Conservation (phyloP, 176 grass and related monocot genomes). For the Phoenix roebelenii region DNA sequence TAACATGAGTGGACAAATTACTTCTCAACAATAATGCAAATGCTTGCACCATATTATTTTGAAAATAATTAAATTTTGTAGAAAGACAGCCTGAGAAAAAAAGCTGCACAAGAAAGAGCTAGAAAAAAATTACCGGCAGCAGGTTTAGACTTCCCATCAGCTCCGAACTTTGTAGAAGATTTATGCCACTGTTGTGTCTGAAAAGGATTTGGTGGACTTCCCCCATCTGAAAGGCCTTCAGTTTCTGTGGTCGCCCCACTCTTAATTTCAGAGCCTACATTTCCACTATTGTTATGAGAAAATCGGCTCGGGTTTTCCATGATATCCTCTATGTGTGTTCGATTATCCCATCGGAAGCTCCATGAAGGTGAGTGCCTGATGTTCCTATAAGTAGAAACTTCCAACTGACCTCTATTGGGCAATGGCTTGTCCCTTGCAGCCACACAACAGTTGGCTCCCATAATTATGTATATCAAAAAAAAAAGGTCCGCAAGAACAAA, state of each 20-base stretch:
- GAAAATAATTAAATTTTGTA: no score
- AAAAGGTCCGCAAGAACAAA: no score
- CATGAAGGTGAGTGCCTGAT: constrained; percentile 67
- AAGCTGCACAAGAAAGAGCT: no score
- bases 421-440: constrained; percentile 51
- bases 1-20: no score
- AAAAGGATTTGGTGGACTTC: constrained; percentile 35
- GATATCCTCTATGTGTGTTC: constrained; percentile 83
- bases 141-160: constrained; percentile 26
- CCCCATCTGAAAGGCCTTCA: constrained; percentile 40
- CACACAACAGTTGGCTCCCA: constrained; percentile 87
- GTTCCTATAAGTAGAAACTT: constrained; percentile 62
- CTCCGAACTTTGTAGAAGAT: constrained; percentile 31
- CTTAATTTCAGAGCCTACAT: constrained; percentile 43
- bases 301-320: constrained; percentile 32
- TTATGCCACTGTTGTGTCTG: constrained; percentile 36
- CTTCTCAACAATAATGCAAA: no score
- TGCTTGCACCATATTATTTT: no score
- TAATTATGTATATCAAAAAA: not conserved
- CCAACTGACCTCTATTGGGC: constrained; percentile 34
- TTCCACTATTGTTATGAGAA: constrained; percentile 36
- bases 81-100: no score
- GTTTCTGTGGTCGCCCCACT: constrained; percentile 36
- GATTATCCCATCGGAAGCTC: constrained; percentile 88
- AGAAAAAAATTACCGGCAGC: constrained; percentile 22